phyloP scores from a whole-genome alignment of 148 eudicot species.

The Rhododendron henanense region DNA sequence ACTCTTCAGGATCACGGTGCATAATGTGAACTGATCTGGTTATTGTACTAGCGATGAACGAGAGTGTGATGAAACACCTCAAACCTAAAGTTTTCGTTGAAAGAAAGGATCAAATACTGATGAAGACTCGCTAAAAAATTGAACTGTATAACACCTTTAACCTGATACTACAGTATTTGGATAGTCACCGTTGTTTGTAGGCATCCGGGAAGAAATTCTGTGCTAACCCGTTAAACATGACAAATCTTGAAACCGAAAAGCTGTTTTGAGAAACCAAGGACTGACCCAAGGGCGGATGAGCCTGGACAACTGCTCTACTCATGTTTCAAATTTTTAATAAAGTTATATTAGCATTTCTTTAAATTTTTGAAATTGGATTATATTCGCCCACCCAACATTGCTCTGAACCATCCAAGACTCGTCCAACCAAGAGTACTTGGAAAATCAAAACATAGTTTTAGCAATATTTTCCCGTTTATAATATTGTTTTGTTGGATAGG shows the following conservation, averaged over 20 bases:
- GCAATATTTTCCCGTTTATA: not conserved
- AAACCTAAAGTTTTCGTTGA: not conserved
- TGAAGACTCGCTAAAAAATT: not conserved
- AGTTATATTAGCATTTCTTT: not conserved
- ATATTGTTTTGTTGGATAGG: no score
- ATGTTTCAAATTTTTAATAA: not conserved
- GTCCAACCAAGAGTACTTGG: not conserved
- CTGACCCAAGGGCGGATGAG: not conserved
- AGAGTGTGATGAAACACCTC: not conserved
- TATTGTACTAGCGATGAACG: not conserved
- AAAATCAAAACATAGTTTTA: not conserved
- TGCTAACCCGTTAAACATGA: not conserved
- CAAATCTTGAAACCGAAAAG: not conserved
- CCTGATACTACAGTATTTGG: not conserved
- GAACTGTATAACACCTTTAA: not conserved
- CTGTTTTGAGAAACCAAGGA: not conserved
- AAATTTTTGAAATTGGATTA: not conserved
- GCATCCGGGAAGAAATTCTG: not conserved
- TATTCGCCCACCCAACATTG: not conserved
- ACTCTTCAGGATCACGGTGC: not conserved
- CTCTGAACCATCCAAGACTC: not conserved
- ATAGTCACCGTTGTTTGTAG: not conserved
- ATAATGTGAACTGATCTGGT: not conserved
- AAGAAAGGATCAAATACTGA: not conserved
- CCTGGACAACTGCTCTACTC: not conserved